These are phyloP conservation scores for Coniferiporia sulphurascens DNA, from an alignment of 1,284 basidiomycete genomes.

Conservation along the genomic window DNA sequence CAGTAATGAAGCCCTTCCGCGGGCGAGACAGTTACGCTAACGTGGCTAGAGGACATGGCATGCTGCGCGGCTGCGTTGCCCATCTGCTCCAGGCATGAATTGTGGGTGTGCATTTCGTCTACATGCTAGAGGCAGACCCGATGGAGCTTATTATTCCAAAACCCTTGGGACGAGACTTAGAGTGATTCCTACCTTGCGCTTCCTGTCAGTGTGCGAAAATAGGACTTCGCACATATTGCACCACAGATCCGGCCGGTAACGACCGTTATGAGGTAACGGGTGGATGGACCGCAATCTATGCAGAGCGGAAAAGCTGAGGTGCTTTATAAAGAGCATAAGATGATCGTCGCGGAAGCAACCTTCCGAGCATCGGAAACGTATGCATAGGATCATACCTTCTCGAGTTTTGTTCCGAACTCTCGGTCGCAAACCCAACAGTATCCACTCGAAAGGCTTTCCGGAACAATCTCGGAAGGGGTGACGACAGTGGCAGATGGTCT, in stretches of 20 bases:
- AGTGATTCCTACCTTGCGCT: background rate
- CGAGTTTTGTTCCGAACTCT: no score
- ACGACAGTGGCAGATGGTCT: no score
- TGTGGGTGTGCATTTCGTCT: conserved; percentile 2
- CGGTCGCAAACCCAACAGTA: no score
- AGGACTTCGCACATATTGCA: background rate
- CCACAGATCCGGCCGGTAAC: conserved; percentile 2
- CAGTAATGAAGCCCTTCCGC: background rate
- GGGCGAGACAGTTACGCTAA: background rate
- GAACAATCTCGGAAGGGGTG: no score
- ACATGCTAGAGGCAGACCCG: background rate
- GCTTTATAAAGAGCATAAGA: background rate
- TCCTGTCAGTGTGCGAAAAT: conserved; percentile 9
- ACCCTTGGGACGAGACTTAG: background rate
- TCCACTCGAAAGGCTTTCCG: no score
- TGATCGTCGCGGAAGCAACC: no score
- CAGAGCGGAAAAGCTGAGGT: background rate
- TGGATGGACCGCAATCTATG: background rate
- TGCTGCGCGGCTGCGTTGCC: background rate
- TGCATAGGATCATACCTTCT: no score
- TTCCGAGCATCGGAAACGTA: no score
- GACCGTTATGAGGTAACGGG: background rate
- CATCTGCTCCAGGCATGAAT: background rate
- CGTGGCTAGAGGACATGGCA: background rate
- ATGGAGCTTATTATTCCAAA: background rate